Evolutionary conservation across 2,329 filamentous ascomycete species (phyloP), one percentile per base, ranked within the genome.

Genomic region (Pseudocercospora cruenta): DNA sequence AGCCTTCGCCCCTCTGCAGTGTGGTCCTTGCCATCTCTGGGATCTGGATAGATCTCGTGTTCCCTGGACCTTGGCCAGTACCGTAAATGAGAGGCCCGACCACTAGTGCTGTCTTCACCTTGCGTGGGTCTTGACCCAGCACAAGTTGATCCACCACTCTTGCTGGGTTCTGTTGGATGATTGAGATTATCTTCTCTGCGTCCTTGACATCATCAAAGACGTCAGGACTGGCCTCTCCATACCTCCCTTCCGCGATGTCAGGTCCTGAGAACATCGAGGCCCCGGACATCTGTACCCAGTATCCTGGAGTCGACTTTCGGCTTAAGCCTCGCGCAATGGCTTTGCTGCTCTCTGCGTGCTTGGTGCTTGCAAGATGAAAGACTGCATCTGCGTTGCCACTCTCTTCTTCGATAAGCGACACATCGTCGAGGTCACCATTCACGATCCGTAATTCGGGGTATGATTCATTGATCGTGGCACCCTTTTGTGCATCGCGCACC

Each of bases 131-230:
- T 78, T 1, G 79, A 0, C 74, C 79, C 0, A 89, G 78, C n/a
- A 92, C 85, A 28, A 91, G 81, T 74, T 87, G 85, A 77, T 93
- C 90, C 3, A 91, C 85, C 72, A 88, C 81, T 16, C 89, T 85
- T 78, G 45, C 51, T 19, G 63, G 63, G 31, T 65, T 61, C 9
- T 65, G 22, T 7, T 39, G 22, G n/a, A 65, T 65, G 10, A 65
- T 22, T 21, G 39, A 53, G 2, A 28, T 28, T 1, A 61, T 65
- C 58, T 61, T 60, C 6, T 54, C 57, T 10, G 57, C 33, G 28
- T 61, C 63, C 9, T 61, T 36, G 6, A 65, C 16, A 70, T 90
- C 88, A 73, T 87, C 79, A 75, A 86, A 89, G 0, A 80, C 75
- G 64, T 82, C 82, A 19, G 81, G 78, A 0, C 78, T 75, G 0